Base-by-base conservation (phyloP, 768 basidiomycete genomes). In the Collybiopsis luxurians region DNA sequence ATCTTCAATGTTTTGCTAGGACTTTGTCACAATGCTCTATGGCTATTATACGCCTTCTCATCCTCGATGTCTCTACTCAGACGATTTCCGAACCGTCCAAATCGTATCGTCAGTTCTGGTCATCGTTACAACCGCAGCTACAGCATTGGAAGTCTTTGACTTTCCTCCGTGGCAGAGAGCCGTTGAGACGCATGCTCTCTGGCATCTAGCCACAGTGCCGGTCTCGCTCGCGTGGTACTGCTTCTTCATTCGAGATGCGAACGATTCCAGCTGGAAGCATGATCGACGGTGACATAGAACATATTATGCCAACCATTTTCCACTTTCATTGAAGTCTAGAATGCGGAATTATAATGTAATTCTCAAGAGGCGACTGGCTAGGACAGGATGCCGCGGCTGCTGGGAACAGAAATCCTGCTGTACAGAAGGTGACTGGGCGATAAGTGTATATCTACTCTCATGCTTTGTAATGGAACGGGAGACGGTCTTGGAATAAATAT, bases 101-200 rank as follows among this genome's bases (percentile, higher is more conserved):
- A 66, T 64, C 77, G 2, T 88, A 91, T 65, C 76, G 85, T 24
- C 87, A 0, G 27, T 82, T 0, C 83, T 93, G 56, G 87, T 92
- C 2, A 64, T 79, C 9, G 69, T 91, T 15, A 93, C 91, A 1
- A 92, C 86, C 0, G 75, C 78, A 1, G 89, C 92, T n/a, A 92
- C 87, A 1, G 74, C 77, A 0, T 78, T 99, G 30, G 97, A 99
- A 66, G 67, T 99, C 4, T 85, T 96, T 61, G 97, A 99, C 67
- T 98, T 98, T 65, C 84, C 94, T 0, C 91, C 95, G 0, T 78
- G 86, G 71, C 65, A 67, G 21, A 70, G 94, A 38, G 69, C 84
- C 5, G 75, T 98, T 19, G 96, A 98, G 66, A 94, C 95, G 0
- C 97, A 98, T 69, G 79, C 93, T 2, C 71, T 98, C 15, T 99